A percentile compares a stretch with the other conserved stretches of the same genome.
Conservation (phyloP, 179 eudicot species). For the Beta corolliflora region DNA sequence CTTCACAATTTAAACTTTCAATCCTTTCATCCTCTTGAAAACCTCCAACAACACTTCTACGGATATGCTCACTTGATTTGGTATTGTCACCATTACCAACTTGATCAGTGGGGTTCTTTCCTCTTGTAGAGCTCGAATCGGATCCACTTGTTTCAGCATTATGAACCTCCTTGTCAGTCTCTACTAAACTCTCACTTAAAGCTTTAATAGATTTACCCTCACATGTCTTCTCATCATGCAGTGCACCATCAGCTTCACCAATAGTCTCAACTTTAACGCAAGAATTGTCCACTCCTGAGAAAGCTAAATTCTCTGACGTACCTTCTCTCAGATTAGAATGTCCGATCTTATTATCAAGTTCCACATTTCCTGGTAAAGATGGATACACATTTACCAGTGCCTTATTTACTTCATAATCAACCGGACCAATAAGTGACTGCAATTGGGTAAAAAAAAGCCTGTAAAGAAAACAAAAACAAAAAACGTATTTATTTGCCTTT, state of each 20-base stretch:
- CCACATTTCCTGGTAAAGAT: slow-evolving; percentile 32
- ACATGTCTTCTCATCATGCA: slow-evolving; percentile 36
- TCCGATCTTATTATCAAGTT: slow-evolving; percentile 39
- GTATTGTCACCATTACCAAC: slow-evolving; percentile 38
- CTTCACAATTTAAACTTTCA: slow-evolving; percentile 49
- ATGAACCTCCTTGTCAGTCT: slow-evolving; percentile 43
- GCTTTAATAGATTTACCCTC: slow-evolving; percentile 30
- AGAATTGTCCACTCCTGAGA: slow-evolving; percentile 47
- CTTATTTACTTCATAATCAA: slow-evolving; percentile 47
- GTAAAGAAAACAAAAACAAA: slow-evolving; percentile 29
- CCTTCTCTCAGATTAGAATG: slow-evolving; percentile 53
- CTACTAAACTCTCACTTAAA: slow-evolving; percentile 34
- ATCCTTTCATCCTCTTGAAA: slow-evolving; percentile 50
- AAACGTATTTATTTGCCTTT: not conserved
- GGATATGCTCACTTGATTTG: slow-evolving; percentile 33
- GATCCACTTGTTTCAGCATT: slow-evolving; percentile 72
- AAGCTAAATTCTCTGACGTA: slow-evolving; percentile 52
- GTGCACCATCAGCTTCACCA: slow-evolving; percentile 39
- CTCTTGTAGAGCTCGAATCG: slow-evolving; percentile 68
- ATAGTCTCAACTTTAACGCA: slow-evolving; percentile 28
- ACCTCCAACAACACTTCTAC: slow-evolving; percentile 40
- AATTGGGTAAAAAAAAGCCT: slow-evolving; percentile 74
- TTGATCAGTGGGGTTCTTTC: slow-evolving; percentile 42
- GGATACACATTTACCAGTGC: slow-evolving; percentile 45
- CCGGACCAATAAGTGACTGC: slow-evolving; percentile 53